phyloP scores from a whole-genome alignment of 768 basidiomycete genomes.

The Amanita rimosa region DNA sequence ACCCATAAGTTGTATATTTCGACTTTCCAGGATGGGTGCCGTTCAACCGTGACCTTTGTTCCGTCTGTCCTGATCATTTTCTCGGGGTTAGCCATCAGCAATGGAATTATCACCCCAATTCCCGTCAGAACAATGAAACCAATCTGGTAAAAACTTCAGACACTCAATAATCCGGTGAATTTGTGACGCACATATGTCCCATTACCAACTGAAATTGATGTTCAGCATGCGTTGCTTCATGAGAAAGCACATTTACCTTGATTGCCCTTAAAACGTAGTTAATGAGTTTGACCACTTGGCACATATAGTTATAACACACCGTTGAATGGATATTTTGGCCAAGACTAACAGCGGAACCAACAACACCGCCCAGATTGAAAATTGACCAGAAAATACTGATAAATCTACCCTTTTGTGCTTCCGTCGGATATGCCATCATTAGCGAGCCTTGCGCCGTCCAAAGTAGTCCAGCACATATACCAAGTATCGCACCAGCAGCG shows the following conservation, averaged over 20 bases:
- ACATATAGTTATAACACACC: slow-evolving; percentile 6
- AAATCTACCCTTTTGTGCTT: slow-evolving; percentile 63
- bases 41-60: slow-evolving; percentile 46
- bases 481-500: slow-evolving; percentile 60
- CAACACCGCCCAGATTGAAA: slow-evolving; percentile 74
- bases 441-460: slow-evolving; percentile 84
- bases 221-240: not conserved
- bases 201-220: slow-evolving; percentile 37
- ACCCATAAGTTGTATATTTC: slow-evolving; percentile 64
- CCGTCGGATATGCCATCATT: slow-evolving; percentile 78
- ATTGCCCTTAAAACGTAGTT: not conserved
- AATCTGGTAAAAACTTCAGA: slow-evolving; percentile 34
- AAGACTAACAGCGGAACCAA: slow-evolving; percentile 66
- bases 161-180: not conserved
- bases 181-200: slow-evolving; percentile 55
- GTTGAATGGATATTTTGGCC: slow-evolving; percentile 58
- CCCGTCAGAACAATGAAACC: slow-evolving; percentile 64
- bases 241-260: not conserved
- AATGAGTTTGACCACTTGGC: not conserved
- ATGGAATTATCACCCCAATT: slow-evolving; percentile 55
- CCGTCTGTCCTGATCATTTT: slow-evolving; percentile 71
- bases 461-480: slow-evolving; percentile 57
- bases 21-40: slow-evolving; percentile 68
- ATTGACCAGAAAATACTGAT: slow-evolving; percentile 79
- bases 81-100: slow-evolving; percentile 60